phyloP scores from a whole-genome alignment of 1,284 basidiomycete genomes.

The Trametes versicolor region DNA sequence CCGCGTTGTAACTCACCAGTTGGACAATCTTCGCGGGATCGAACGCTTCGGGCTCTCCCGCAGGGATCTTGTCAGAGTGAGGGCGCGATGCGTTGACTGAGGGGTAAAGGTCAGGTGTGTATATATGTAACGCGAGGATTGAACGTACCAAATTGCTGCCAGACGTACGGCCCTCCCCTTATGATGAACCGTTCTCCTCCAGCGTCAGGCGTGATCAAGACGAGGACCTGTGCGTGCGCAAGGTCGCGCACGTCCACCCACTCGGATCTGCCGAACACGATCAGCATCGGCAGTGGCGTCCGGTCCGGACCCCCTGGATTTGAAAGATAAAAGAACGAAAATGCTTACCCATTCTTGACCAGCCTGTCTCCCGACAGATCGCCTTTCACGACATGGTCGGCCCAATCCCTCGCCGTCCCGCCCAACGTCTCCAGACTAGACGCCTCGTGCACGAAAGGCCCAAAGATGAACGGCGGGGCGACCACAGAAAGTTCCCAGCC shows the following conservation, averaged over 20 bases:
- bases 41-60: conserved; percentile 32
- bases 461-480: conserved; percentile 62
- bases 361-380: conserved; percentile 23
- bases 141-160: conserved; percentile 44
- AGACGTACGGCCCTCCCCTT: conserved; percentile 45
- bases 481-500: conserved; percentile 62
- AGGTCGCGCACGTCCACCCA: conserved; percentile 72
- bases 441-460: conserved; percentile 61
- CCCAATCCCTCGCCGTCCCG: conserved; percentile 53
- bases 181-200: conserved; percentile 68
- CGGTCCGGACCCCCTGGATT: not conserved
- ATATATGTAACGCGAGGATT: not conserved
- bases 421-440: conserved; percentile 56
- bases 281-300: conserved; percentile 39
- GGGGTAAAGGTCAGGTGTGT: not conserved
- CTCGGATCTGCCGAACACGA: conserved; percentile 9
- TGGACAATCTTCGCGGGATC: conserved; percentile 30
- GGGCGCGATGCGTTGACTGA: conserved; percentile 31
- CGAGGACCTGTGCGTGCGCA: conserved; percentile 62
- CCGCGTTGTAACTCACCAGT: conserved; percentile 58
- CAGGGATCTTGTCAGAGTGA: conserved; percentile 34
- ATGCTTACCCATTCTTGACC: conserved; percentile 22
- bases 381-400: conserved; percentile 46
- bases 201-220: conserved; percentile 61
- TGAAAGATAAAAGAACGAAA: not conserved